phyloP scores from a whole-genome alignment of 2,329 filamentous ascomycete genomes.

The Diplodia seriata region DNA sequence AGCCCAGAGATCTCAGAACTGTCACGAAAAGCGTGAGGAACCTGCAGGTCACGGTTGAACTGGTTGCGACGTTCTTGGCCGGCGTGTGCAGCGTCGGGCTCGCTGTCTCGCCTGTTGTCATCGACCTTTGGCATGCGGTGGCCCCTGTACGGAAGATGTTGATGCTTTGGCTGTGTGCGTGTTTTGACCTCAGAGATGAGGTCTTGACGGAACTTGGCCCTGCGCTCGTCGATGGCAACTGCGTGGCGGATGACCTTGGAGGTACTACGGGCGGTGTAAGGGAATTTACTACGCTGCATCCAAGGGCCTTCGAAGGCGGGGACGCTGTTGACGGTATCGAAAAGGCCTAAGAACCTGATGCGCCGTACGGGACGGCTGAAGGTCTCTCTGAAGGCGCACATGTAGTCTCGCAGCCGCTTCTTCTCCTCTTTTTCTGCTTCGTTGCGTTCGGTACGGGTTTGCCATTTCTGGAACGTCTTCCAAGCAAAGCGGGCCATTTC shows the following conservation, averaged over 20 bases:
- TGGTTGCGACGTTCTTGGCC: constrained; percentile 21
- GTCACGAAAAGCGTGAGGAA: constrained; percentile 39
- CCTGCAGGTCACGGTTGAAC: constrained; percentile 8
- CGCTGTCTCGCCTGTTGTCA: constrained; percentile 48
- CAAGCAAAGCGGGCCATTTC: constrained; percentile 85
- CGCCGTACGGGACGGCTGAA: constrained; percentile 77
- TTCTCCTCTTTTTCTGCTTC: constrained; percentile 58
- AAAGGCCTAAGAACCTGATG: constrained; percentile 78
- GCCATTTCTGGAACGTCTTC: constrained; percentile 80
- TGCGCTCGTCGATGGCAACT: constrained; percentile 73
- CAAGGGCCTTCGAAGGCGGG: constrained; percentile 76
- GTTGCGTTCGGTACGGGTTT: constrained; percentile 60
- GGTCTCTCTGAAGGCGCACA: constrained; percentile 81
- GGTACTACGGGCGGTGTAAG: constrained; percentile 65
- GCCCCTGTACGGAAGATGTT: constrained; percentile 33
- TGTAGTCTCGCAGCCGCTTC: constrained; percentile 72
- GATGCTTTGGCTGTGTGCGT: constrained; percentile 39
- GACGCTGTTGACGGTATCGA: constrained; percentile 83
- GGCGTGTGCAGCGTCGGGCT: not conserved
- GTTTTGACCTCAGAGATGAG: constrained; percentile 61
- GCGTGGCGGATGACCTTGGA: constrained; percentile 70
- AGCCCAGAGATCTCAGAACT: constrained; percentile 46
- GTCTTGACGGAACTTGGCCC: constrained; percentile 75
- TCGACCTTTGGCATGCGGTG: not conserved
- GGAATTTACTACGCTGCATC: constrained; percentile 81